Base-by-base conservation (phyloP, 768 basidiomycete genomes). In the Mycena rosella region DNA sequence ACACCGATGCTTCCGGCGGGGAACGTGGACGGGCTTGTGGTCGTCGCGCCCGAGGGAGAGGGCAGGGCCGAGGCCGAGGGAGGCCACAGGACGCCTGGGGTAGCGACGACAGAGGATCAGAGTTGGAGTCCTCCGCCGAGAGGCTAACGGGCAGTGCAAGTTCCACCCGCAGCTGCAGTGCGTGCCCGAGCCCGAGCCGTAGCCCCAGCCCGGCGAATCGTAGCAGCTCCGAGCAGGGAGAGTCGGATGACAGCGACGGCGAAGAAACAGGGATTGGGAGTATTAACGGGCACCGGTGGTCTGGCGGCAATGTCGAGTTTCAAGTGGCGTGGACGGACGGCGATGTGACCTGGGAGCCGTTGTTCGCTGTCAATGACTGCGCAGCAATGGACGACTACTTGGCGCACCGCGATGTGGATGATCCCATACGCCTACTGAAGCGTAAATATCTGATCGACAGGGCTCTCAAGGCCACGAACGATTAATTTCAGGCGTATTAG, bases 291-390 rank as follows among this genome's bases (percentile, higher is more conserved):
- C 61, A 65, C n/a, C 55, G 56, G 0, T 60, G 63, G 63, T 9
- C 22, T 1, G 57, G 24, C 11, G 22, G 38, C 18, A 24, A 69
- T 17, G 15, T 69, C 17, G 36, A 65, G 34, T 65, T 69, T 55
- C 63, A 69, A 32, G 47, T 69, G 27, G 27, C 44, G 6, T 69
- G 67, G 67, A 44, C 18, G 10, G 67, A 69, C 32, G n/a, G 30
- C 22, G 67, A 69, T 32, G 34, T 49, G 24, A 69, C 67, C 47
- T 69, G 67, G 67, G 67, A 69, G 27, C 47, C 61, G 2, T 51
- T 69, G 18, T 3, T 20, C 17, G 47, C 5, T n/a, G 61, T 63
- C 2, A 48, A n/a, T n/a, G n/a, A n/a, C n/a, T n/a, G n/a, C n/a
- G n/a, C n/a, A n/a, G n/a, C n/a, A n/a, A n/a, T n/a, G 32, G 32